These are phyloP conservation scores for Trichoderma sp. DNA, from an alignment of 2,329 filamentous ascomycete species.

Conservation along the genomic window DNA sequence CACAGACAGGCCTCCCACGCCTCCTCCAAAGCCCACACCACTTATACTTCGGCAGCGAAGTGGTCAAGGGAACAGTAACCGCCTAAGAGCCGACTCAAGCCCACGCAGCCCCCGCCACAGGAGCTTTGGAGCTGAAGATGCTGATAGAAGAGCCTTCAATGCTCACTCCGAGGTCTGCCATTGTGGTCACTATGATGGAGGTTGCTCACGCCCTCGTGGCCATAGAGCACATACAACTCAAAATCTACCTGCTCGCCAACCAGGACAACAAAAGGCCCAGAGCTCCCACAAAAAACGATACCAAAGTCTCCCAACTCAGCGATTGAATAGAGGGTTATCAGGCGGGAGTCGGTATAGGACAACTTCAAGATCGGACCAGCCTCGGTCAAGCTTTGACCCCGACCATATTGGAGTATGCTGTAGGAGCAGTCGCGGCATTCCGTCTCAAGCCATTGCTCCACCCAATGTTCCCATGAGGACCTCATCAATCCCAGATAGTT, in stretches of 20 bases:
- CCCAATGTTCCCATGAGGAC: slow-evolving; percentile 41
- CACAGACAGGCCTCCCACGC: slow-evolving; percentile 15
- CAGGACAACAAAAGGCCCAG: neutral
- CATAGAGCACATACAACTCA: slow-evolving; percentile 12
- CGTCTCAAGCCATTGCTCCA: slow-evolving; percentile 31
- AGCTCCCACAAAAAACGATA: neutral
- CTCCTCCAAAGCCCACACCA: slow-evolving; percentile 22
- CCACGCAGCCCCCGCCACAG: slow-evolving; percentile 19
- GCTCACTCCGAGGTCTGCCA: neutral
- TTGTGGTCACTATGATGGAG: slow-evolving; percentile 21
- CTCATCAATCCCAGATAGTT: slow-evolving; percentile 38
- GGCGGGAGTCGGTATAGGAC: neutral
- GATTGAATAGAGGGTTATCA: neutral
- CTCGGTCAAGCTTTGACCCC: slow-evolving; percentile 25
- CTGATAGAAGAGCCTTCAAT: neutral
- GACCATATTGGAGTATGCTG: slow-evolving; percentile 34
- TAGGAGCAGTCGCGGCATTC: slow-evolving; percentile 33
- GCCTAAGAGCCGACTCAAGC: slow-evolving; percentile 16
- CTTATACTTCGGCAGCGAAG: slow-evolving; percentile 7
- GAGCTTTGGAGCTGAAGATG: neutral
- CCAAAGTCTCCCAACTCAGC: slow-evolving; percentile 12
- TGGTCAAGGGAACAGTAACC: neutral
- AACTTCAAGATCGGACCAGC: neutral
- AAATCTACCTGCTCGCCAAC: neutral
- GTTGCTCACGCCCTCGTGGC: neutral